phyloP scores from a whole-genome alignment of 2,329 filamentous ascomycete species.

The Nothopassalora personata region DNA sequence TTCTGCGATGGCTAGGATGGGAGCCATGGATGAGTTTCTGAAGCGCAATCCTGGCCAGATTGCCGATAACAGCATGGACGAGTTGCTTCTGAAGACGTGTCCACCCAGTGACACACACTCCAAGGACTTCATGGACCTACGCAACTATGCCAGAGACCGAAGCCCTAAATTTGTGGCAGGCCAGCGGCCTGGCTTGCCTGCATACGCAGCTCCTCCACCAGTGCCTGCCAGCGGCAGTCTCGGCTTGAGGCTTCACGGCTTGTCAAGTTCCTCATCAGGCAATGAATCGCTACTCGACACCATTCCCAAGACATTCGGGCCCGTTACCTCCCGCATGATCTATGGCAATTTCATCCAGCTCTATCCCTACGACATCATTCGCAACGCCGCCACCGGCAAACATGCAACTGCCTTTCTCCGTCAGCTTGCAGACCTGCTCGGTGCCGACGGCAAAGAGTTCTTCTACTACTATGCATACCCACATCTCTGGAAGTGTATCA shows the following conservation, averaged over 20 bases:
- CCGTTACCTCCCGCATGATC: conserved; percentile 11
- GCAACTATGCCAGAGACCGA: not conserved
- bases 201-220: too few species aligned
- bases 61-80: not conserved
- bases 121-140: not conserved
- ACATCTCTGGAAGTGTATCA: conserved; percentile 13
- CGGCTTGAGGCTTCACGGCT: too few species aligned
- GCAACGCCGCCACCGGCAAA: conserved; percentile 11
- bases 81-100: not conserved
- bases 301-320: conserved; percentile 9
- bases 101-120: not conserved
- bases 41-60: not conserved
- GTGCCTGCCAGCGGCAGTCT: too few species aligned
- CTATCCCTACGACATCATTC: conserved; percentile 11
- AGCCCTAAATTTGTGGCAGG: not conserved
- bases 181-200: too few species aligned
- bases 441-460: conserved; percentile 11
- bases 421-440: conserved; percentile 18
- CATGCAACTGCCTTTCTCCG: conserved; percentile 16
- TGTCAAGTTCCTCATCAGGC: not conserved
- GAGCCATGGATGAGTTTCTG: not conserved
- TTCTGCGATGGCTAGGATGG: not conserved
- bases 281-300: conserved; percentile 9
- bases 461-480: conserved; percentile 21
- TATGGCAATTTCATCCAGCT: conserved; percentile 19